Base-by-base conservation (phyloP, 1,139 yeast species). In the Zygosaccharomyces pseudobailii region DNA sequence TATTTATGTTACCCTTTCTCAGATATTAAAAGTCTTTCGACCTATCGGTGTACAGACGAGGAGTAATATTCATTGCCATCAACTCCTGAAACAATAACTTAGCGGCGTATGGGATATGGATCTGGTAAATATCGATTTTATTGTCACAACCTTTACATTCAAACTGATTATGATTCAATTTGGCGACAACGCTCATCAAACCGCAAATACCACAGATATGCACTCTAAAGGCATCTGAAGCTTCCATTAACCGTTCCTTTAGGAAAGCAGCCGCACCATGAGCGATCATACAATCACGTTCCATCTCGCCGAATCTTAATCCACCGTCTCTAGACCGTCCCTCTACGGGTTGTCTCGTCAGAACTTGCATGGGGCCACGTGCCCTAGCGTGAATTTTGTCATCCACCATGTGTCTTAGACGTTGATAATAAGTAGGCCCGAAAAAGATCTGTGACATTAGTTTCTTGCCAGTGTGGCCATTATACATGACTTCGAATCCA, bases 321-420 rank as follows among this genome's bases (percentile, higher is more conserved):
- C 99, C 99, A 80, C 99, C 99, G 71, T 92, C 98, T 73, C 98
- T 82, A 22, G 97, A 90, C 72, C 98, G 83, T 82, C 99, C 99
- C 71, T 94, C 99, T 50, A 92, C 97, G 6, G 99, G 99, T 70
- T 92, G 99, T 72, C 98, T 85, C 5, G 99, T 92, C 69, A 92
- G 76, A 48, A 92, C 95, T 75, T 92, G 98, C 52, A 92, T 95
- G 9, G 99, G 98, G 48, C 99, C 99, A 75, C 98, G 84, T 8
- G 99, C 98, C 74, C 99, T 84, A 27, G 98, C 99, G 67, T 92
- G 99, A 62, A 92, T 92, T 79, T 92, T 92, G 70, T 92, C 99
- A 69, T 92, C 97, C 51, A 92, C 97, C 98, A 92, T 92, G 71
- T 92, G 99, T 74, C 97, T 84, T 74, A 92, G 79, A 74, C 98